Evolutionary conservation across 1,284 basidiomycete genomes (phyloP).

Genomic region (Tilletia horrida): DNA sequence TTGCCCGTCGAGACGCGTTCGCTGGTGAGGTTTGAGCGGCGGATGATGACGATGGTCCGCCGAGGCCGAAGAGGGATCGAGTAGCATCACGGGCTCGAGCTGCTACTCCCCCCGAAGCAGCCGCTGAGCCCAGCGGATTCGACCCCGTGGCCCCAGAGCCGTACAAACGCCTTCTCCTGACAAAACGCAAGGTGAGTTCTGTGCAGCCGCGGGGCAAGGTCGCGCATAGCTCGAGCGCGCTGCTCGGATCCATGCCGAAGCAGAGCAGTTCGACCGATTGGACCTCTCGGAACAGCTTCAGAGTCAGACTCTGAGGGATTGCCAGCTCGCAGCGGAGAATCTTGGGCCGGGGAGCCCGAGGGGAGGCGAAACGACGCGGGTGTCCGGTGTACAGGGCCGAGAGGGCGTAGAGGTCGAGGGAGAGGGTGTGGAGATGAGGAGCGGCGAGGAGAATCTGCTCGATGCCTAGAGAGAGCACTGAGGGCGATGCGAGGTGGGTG

Average conservation of each 20-base stretch:
- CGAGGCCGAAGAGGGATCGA: conserved; percentile 9
- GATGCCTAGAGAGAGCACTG: conserved; percentile 32
- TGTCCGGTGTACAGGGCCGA: conserved; percentile 32
- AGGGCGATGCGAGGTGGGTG: conserved; percentile 31
- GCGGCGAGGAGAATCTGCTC: conserved; percentile 41
- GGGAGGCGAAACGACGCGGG: conserved; percentile 24
- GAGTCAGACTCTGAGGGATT: conserved; percentile 34
- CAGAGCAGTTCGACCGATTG: conserved; percentile 35
- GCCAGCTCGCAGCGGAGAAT: conserved; percentile 38
- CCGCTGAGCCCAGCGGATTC: not conserved
- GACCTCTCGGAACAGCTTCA: conserved; percentile 39
- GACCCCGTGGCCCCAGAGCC: not conserved
- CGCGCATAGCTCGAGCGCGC: conserved; percentile 30
- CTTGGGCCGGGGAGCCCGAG: conserved; percentile 32
- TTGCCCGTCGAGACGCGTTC: too few species aligned
- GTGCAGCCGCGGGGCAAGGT: conserved; percentile 29
- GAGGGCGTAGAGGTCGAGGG: conserved; percentile 42
- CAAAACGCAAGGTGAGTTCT: conserved; percentile 32
- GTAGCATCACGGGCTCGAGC: conserved; percentile 8
- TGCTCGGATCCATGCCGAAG: conserved; percentile 35
- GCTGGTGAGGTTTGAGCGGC: too few species aligned
- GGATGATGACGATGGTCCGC: not conserved
- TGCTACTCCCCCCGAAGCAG: not conserved
- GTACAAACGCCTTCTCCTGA: conserved; percentile 22
- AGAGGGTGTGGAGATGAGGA: conserved; percentile 33